Conservation (phyloP, 192 early-diverging fungal genomes). For the Coemansia sp. region DNA sequence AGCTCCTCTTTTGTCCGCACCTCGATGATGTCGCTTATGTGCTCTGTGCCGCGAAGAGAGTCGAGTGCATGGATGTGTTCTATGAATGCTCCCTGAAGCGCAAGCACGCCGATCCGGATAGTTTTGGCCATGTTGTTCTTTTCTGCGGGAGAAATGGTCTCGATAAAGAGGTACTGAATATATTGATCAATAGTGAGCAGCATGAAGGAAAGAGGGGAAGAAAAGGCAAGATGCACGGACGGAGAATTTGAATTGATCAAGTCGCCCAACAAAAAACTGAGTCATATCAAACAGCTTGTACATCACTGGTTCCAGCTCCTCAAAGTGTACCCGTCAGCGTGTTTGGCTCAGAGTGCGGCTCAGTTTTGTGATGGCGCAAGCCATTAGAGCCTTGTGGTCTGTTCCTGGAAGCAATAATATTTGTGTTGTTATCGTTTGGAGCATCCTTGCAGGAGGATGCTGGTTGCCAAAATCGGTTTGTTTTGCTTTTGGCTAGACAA, state of each 20-base stretch:
- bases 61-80: constrained; percentile 88
- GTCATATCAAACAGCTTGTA: too few relatives aligned
- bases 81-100: constrained; percentile 94
- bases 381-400: too few relatives aligned
- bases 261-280: neutral
- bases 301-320: too few relatives aligned
- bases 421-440: neutral
- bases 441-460: too few relatives aligned
- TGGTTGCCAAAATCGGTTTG: too few relatives aligned
- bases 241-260: neutral
- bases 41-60: constrained; percentile 60
- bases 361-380: too few relatives aligned
- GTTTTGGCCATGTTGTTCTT: constrained; percentile 25
- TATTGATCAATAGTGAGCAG: neutral
- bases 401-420: too few relatives aligned
- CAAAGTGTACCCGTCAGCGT: too few relatives aligned
- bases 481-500: too few relatives aligned
- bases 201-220: constrained; percentile 4
- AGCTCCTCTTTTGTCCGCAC: constrained; percentile 77
- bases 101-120: constrained; percentile 55
- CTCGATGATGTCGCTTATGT: constrained; percentile 36
- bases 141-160: neutral
- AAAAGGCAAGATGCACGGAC: neutral
- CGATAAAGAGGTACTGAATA: neutral
- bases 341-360: too few relatives aligned